These are phyloP conservation scores for Aspergillus sp. DNA, from an alignment of 2,329 filamentous ascomycete species.

Conservation along the genomic window DNA sequence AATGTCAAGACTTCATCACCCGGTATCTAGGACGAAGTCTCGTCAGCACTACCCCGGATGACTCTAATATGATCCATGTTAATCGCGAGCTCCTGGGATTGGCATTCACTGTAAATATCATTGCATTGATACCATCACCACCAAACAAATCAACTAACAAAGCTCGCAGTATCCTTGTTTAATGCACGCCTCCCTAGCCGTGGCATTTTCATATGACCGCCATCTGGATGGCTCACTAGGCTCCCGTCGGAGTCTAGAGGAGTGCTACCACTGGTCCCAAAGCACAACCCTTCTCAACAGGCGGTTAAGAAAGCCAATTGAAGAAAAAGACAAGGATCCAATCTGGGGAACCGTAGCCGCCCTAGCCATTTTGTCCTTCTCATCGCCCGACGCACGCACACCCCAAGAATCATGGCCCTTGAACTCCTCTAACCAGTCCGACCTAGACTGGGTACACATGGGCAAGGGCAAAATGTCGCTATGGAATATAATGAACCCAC, in stretches of 20 bases:
- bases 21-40: slow-evolving; percentile 43
- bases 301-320: slow-evolving; percentile 36
- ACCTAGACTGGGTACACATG: slow-evolving; percentile 61
- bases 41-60: slow-evolving; percentile 30
- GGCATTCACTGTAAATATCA: slow-evolving; percentile 40
- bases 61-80: slow-evolving; percentile 38
- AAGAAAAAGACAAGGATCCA: slow-evolving; percentile 41
- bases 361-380: slow-evolving; percentile 42
- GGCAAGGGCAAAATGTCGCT: slow-evolving; percentile 57
- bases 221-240: slow-evolving; percentile 19
- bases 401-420: slow-evolving; percentile 59
- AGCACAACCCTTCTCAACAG: slow-evolving; percentile 43
- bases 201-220: slow-evolving; percentile 42
- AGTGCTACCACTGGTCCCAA: slow-evolving; percentile 48
- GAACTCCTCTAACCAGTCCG: slow-evolving; percentile 38
- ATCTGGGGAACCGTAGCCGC: slow-evolving; percentile 51
- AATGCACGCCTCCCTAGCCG: slow-evolving; percentile 49
- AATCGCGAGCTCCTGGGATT: slow-evolving; percentile 41
- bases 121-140: background rate
- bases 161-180: slow-evolving; percentile 42
- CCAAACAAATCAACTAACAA: slow-evolving; percentile 5
- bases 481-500: slow-evolving; percentile 53
- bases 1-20: slow-evolving; percentile 44
- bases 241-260: slow-evolving; percentile 32
- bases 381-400: slow-evolving; percentile 38